Percentiles rank a stretch among this genome's conserved stretches.
These are phyloP conservation scores for Sugiyamaella marilandica DNA, from an alignment of 805 yeast species.

Conservation along the genomic window DNA sequence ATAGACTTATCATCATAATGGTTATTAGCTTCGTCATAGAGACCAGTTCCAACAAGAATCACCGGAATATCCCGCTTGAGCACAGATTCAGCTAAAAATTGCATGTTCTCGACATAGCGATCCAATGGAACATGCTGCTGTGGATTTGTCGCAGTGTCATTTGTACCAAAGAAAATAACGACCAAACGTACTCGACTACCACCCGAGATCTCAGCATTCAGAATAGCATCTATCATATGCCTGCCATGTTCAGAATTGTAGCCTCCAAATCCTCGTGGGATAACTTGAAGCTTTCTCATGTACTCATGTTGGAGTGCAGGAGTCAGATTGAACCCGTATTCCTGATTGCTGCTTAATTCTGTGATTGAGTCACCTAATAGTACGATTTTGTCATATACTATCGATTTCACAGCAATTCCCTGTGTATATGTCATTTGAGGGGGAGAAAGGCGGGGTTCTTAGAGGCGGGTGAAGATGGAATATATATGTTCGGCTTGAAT, in stretches of 20 bases:
- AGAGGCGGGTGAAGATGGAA: background rate
- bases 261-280: constrained; percentile 74
- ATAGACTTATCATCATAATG: constrained; percentile 33
- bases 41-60: constrained; percentile 55
- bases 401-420: background rate
- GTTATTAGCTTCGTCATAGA: constrained; percentile 31
- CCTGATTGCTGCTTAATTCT: constrained; percentile 44
- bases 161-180: constrained; percentile 74
- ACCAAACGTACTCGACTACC: constrained; percentile 30
- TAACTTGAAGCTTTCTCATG: constrained; percentile 54
- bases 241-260: constrained; percentile 63
- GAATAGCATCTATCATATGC: constrained; percentile 44
- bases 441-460: background rate
- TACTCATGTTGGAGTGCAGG: constrained; percentile 41
- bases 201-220: constrained; percentile 44
- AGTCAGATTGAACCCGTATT: constrained; percentile 43
- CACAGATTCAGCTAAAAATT: constrained; percentile 39
- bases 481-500: background rate
- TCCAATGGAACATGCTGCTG: constrained; percentile 48
- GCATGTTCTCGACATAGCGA: constrained; percentile 46
- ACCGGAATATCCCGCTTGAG: constrained; percentile 46
- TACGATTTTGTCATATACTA: constrained; percentile 41
- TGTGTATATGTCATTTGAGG: background rate
- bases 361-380: constrained; percentile 72
- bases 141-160: constrained; percentile 50